These are phyloP conservation scores for Daedalea quercina DNA, from an alignment of 768 basidiomycete genomes.

Conservation along the genomic window DNA sequence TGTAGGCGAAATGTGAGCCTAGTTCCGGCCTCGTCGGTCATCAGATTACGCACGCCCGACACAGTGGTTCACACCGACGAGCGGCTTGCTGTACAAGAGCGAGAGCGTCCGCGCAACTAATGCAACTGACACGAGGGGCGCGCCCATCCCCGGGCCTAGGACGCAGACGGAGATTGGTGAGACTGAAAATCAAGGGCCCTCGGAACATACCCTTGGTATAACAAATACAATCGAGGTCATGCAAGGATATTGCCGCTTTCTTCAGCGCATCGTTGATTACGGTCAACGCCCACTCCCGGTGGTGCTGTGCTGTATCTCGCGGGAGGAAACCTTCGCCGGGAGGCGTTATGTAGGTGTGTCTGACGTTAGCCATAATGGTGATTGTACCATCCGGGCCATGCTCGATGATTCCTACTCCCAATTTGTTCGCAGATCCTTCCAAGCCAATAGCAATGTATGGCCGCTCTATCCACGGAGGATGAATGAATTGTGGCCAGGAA, in stretches of 20 bases:
- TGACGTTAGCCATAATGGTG: constrained; percentile 81
- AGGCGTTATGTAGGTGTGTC: constrained; percentile 98
- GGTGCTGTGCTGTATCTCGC: constrained; percentile 91
- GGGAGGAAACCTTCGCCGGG: constrained; percentile 98
- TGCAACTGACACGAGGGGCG: constrained; percentile 91
- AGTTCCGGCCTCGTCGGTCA: background rate
- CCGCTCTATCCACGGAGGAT: constrained; percentile 36
- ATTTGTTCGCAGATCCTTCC: constrained; percentile 97
- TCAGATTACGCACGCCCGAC: constrained; percentile 72
- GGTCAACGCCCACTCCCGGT: constrained; percentile 84
- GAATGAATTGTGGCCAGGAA: background rate
- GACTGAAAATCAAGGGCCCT: background rate
- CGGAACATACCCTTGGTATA: constrained; percentile 79
- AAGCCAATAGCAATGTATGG: constrained; percentile 88
- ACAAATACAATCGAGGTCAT: constrained; percentile 90
- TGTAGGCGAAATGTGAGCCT: constrained; percentile 23
- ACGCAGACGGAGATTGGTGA: background rate
- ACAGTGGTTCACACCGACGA: constrained; percentile 98
- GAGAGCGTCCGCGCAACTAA: constrained; percentile 89
- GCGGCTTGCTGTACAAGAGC: constrained; percentile 81
- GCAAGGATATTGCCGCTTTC: constrained; percentile 61
- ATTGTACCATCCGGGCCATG: constrained; percentile 71
- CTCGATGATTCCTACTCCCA: constrained; percentile 88
- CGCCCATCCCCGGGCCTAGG: constrained; percentile 98
- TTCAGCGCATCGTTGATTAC: constrained; percentile 74